Percentiles rank a stretch among this genome's conserved stretches.
Conservation (phyloP, 495 filamentous ascomycete species). For the Daldinia bambusicola region DNA sequence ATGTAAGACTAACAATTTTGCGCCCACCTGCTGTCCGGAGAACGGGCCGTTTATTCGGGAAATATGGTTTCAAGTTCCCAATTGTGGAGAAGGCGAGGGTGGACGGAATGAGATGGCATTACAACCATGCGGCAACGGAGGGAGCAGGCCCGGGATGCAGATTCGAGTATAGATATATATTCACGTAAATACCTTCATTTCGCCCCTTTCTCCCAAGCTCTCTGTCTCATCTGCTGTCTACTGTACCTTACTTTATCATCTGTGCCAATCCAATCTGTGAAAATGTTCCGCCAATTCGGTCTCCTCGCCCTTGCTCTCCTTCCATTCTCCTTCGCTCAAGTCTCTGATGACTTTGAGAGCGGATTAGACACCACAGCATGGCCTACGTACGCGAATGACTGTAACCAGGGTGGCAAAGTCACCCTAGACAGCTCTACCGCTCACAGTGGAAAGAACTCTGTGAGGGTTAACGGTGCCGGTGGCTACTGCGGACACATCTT, state of each 20-base stretch:
- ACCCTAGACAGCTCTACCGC: constrained; percentile 61
- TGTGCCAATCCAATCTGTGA: constrained; percentile 39
- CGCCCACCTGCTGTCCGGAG: constrained; percentile 1
- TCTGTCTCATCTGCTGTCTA: constrained; percentile 21
- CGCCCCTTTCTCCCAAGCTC: constrained; percentile 26
- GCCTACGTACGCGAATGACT: constrained; percentile 66
- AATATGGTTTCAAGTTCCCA: neutral
- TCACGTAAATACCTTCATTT: constrained; percentile 45
- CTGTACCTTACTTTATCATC: constrained; percentile 21
- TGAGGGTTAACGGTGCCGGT: constrained; percentile 62
- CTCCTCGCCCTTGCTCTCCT: constrained; percentile 59
- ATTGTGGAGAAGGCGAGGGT: constrained; percentile 1
- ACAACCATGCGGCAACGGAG: constrained; percentile 30
- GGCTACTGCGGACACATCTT: constrained; percentile 70
- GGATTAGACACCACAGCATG: constrained; percentile 64
- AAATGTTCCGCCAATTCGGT: constrained; percentile 57
- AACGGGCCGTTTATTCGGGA: neutral
- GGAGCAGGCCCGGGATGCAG: constrained; percentile 26
- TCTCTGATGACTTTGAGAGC: constrained; percentile 64
- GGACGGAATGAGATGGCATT: neutral
- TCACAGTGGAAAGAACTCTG: constrained; percentile 65
- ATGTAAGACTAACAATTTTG: neutral
- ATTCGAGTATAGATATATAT: constrained; percentile 15
- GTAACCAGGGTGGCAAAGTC: constrained; percentile 66
- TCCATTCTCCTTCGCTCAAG: constrained; percentile 59